A percentile compares a stretch with the other conserved stretches of the same genome.
phyloP scores from a whole-genome alignment of 176 grass and related monocot species.

The Juncus effusus region DNA sequence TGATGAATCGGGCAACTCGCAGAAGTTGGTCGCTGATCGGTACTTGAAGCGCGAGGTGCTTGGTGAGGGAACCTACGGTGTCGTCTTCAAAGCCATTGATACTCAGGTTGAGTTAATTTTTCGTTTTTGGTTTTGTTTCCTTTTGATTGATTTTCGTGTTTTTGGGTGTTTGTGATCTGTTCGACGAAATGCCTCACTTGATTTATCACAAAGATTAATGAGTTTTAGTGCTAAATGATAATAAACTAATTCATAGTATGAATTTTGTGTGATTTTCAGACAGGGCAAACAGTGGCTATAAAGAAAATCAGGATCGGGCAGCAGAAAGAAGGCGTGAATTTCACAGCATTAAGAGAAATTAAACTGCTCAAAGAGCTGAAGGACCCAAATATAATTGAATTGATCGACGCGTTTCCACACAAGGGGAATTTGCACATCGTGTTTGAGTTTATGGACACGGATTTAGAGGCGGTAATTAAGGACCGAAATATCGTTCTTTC shows the following conservation, averaged over 20 bases:
- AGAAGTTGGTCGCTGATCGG: constrained; percentile 67
- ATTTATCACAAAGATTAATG: background rate
- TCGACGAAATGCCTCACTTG: constrained; percentile 1
- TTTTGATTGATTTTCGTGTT: background rate
- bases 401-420: constrained; percentile 91
- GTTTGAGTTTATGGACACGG: constrained; percentile 98
- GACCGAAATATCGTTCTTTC: constrained; percentile 82
- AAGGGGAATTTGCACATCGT: constrained; percentile 94
- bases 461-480: constrained; percentile 91
- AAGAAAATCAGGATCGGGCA: constrained; percentile 91
- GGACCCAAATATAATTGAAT: constrained; percentile 86
- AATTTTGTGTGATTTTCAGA: constrained; percentile 51
- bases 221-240: constrained; percentile 3
- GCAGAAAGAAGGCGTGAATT: constrained; percentile 94
- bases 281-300: constrained; percentile 76
- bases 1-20: constrained; percentile 36
- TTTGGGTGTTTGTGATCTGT: background rate
- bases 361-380: constrained; percentile 93
- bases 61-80: constrained; percentile 86
- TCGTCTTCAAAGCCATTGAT: constrained; percentile 93
- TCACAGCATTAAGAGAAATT: constrained; percentile 97
- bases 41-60: constrained; percentile 83
- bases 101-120: constrained; percentile 47
- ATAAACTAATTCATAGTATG: background rate
- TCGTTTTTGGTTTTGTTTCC: background rate